phyloP scores from a whole-genome alignment of 768 basidiomycete genomes.

The Trametes cingulata region DNA sequence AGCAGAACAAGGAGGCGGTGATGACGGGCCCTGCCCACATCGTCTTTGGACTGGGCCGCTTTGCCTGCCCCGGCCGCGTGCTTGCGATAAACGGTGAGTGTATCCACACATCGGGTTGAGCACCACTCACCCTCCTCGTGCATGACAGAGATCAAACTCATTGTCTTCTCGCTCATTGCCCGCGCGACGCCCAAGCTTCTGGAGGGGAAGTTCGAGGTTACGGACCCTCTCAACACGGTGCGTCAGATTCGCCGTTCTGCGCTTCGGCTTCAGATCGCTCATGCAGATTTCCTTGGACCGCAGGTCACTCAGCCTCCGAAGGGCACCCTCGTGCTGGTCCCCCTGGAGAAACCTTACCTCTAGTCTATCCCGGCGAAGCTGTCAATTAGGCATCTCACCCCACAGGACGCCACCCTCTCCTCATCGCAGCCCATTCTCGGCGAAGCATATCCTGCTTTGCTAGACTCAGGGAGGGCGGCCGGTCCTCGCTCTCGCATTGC shows the following conservation, averaged over 20 bases:
- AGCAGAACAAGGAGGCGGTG: conserved; percentile 30
- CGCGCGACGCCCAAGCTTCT: conserved; percentile 34
- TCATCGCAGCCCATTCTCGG: no score
- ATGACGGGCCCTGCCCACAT: conserved; percentile 34
- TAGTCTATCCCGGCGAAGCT: conserved; percentile 15
- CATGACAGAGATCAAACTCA: conserved; percentile 36
- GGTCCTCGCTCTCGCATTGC: not conserved
- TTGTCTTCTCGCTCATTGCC: conserved; percentile 33
- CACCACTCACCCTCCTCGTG: not conserved
- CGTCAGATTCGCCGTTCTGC: not conserved
- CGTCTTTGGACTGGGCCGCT: conserved; percentile 37
- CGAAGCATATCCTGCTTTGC: no score
- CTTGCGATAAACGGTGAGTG: conserved; percentile 35
- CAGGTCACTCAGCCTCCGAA: conserved; percentile 26
- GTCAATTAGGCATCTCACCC: conserved; percentile 9
- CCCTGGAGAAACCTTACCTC: conserved; percentile 21
- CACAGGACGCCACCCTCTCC: no score
- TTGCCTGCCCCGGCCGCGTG: conserved; percentile 37
- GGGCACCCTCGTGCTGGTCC: conserved; percentile 22
- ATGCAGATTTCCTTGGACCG: not conserved
- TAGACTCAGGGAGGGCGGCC: no score
- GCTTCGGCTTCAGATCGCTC: not conserved
- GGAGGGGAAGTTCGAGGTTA: conserved; percentile 33
- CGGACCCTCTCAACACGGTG: conserved; percentile 36
- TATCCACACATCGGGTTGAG: not conserved